These are phyloP conservation scores for Pseudocercospora pini-densiflorae DNA, from an alignment of 2,329 filamentous ascomycete genomes.

Conservation along the genomic window DNA sequence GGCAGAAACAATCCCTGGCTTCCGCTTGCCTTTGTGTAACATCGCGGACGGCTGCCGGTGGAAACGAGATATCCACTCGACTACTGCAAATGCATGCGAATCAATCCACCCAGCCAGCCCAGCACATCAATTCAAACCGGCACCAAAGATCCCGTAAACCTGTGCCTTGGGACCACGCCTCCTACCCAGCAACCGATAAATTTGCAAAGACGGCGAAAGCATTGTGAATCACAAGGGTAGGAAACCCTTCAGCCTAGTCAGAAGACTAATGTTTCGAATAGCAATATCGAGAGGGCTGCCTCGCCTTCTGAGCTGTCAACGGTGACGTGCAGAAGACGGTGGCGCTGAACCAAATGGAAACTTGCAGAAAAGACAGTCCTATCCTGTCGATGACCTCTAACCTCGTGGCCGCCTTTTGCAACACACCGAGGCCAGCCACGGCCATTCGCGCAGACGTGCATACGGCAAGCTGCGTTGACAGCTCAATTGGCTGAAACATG, in stretches of 20 bases:
- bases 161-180: not conserved
- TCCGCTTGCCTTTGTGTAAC: not conserved
- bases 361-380: not conserved
- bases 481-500: slow-evolving; percentile 6
- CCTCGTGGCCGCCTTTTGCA: slow-evolving; percentile 2
- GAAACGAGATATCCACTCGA: not conserved
- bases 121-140: no score
- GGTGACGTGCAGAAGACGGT: slow-evolving; percentile 2
- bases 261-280: not conserved
- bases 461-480: slow-evolving; percentile 10
- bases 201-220: not conserved
- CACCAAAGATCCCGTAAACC: not conserved
- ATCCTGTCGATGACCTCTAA: not conserved
- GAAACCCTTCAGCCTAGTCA: not conserved
- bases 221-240: not conserved
- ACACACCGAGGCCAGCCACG: not conserved
- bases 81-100: not conserved
- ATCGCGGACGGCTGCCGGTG: not conserved
- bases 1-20: not conserved
- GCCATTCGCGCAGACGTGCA: not conserved
- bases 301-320: not conserved
- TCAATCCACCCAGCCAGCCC: not conserved
- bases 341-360: slow-evolving; percentile 5
- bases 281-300: not conserved
- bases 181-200: not conserved